Percentiles rank a stretch among this genome's conserved stretches.
Evolutionary conservation across 495 filamentous ascomycete genomes (phyloP).

Genomic region (Staphylotrichum longicolle): DNA sequence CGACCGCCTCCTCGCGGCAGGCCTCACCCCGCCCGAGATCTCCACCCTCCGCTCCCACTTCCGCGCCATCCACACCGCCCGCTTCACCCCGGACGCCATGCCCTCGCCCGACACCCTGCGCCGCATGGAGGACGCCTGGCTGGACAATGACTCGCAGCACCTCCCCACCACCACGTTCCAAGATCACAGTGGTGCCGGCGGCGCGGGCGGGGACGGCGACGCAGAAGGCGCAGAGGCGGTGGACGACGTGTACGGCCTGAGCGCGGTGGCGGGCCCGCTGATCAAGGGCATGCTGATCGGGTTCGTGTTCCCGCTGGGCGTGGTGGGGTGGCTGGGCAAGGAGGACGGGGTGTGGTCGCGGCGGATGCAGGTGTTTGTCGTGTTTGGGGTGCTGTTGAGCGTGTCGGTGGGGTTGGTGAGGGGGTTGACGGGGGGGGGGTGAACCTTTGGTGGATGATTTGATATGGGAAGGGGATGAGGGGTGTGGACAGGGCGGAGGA

Average conservation of each 20-base stretch:
- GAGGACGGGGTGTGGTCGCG: conserved; percentile 88
- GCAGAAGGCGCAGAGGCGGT: conserved; percentile 37
- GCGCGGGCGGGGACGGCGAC: conserved; percentile 36
- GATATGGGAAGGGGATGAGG: background rate
- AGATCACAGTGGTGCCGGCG: conserved; percentile 8
- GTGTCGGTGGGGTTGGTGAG: conserved; percentile 43
- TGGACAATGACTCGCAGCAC: conserved; percentile 62
- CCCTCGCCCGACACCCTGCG: conserved; percentile 56
- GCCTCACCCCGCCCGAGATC: conserved; percentile 79
- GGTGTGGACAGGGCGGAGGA: no score
- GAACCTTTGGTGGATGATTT: no score
- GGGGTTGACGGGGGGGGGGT: conserved; percentile 36
- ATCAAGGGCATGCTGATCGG: conserved; percentile 84
- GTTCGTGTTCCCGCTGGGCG: conserved; percentile 90
- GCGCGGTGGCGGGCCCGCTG: conserved; percentile 68
- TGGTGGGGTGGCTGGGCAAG: conserved; percentile 76
- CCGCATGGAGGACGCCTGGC: conserved; percentile 86
- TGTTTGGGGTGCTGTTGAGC: conserved; percentile 66
- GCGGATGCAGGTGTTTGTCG: conserved; percentile 78
- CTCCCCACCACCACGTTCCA: background rate
- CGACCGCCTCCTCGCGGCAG: conserved; percentile 75
- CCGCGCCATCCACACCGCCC: conserved; percentile 68
- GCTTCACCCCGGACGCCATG: conserved; percentile 83
- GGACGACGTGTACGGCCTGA: conserved; percentile 48
- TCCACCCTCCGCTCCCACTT: conserved; percentile 82